These are phyloP conservation scores for Penicillium crustosum DNA, from an alignment of 2,329 filamentous ascomycete genomes.

Conservation along the genomic window DNA sequence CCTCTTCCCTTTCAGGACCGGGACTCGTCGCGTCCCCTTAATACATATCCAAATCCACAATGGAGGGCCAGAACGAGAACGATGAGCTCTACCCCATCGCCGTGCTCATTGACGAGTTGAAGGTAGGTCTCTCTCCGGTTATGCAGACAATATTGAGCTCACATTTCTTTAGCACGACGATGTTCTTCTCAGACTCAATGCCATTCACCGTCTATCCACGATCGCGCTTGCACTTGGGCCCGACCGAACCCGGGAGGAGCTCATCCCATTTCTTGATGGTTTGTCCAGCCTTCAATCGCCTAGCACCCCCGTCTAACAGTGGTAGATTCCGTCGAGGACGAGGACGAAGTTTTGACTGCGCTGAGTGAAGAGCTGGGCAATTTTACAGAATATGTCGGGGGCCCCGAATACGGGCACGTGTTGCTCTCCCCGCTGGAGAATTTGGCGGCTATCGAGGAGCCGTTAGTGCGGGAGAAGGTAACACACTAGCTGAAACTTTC, in stretches of 20 bases:
- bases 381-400: constrained; percentile 97
- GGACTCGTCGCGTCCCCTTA: constrained; percentile 30
- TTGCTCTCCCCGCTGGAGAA: constrained; percentile 97
- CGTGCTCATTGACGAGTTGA: constrained; percentile 98
- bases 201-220: constrained; percentile 95
- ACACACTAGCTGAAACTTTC: background rate
- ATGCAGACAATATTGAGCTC: constrained; percentile 17
- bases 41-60: constrained; percentile 53
- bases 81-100: constrained; percentile 99
- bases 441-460: constrained; percentile 96
- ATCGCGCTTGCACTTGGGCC: constrained; percentile 95
- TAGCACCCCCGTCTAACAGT: constrained; percentile 23
- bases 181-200: constrained; percentile 95
- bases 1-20: constrained; percentile 31
- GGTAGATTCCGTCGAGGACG: constrained; percentile 95
- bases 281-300: constrained; percentile 45
- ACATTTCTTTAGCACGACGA: constrained; percentile 77
- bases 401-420: constrained; percentile 89
- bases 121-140: constrained; percentile 57
- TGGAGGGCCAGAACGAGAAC: constrained; percentile 89
- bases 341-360: constrained; percentile 96
- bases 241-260: constrained; percentile 94
- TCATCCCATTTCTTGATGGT: constrained; percentile 99
- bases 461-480: constrained; percentile 96
- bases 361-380: constrained; percentile 93